These are phyloP conservation scores for Podospora comata DNA, from an alignment of 495 filamentous ascomycete genomes.

Conservation along the genomic window DNA sequence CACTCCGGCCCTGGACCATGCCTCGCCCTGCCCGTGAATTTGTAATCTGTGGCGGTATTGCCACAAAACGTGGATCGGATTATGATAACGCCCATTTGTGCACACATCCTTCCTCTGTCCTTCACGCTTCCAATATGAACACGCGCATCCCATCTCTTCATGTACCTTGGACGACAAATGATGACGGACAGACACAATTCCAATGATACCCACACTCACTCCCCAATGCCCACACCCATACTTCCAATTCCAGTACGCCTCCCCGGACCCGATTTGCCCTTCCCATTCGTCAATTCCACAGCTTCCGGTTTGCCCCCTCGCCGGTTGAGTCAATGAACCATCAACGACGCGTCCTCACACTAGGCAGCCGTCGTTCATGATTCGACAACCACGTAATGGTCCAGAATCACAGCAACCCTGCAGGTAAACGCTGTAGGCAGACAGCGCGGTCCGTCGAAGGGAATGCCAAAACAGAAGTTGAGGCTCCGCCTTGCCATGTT, in stretches of 20 bases:
- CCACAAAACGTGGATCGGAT: too few species aligned
- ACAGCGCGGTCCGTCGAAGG: neutral
- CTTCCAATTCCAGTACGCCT: neutral
- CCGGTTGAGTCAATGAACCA: constrained; percentile 25
- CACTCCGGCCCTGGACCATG: neutral
- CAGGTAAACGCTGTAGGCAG: neutral
- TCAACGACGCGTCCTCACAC: neutral
- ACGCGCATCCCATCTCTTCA: too few species aligned
- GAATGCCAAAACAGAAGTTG: neutral
- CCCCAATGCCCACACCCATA: neutral
- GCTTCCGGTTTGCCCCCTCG: constrained; percentile 13
- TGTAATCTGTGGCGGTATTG: neutral
- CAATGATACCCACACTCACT: neutral
- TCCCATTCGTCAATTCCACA: neutral
- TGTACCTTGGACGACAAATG: too few species aligned
- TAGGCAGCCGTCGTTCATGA: neutral
- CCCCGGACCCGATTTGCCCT: neutral
- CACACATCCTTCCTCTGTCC: neutral
- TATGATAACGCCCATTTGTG: neutral
- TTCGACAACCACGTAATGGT: neutral
- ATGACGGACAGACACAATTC: too few species aligned
- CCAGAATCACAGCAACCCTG: neutral
- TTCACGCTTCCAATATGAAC: neutral
- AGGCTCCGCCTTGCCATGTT: neutral
- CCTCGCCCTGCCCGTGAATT: neutral